Evolutionary conservation across 805 yeast genomes (phyloP).

Genomic region (Clavispora fructus): DNA sequence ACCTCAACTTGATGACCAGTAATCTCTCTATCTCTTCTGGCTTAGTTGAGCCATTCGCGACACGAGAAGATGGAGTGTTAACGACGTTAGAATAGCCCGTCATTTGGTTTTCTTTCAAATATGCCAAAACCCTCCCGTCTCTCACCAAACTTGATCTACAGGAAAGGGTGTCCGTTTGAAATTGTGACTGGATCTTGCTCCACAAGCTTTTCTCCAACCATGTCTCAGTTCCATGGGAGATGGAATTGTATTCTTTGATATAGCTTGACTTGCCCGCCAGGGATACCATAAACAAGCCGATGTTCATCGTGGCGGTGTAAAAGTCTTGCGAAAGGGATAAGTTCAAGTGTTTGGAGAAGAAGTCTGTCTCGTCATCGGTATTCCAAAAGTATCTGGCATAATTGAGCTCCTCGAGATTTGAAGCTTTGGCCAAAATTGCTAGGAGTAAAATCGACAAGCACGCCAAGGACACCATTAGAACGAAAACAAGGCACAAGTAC

Average conservation of each 20-base stretch:
- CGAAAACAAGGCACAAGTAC: slow-evolving; percentile 61
- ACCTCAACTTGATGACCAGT: slow-evolving; percentile 20
- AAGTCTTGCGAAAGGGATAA: slow-evolving; percentile 55
- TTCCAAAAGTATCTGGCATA: slow-evolving; percentile 28
- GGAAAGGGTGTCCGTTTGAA: background rate
- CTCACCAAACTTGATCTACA: background rate
- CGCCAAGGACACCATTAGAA: slow-evolving; percentile 43
- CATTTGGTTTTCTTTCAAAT: slow-evolving; percentile 7
- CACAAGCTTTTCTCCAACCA: slow-evolving; percentile 35
- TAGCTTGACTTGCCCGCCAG: slow-evolving; percentile 65
- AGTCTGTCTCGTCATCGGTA: slow-evolving; percentile 20
- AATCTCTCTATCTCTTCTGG: background rate
- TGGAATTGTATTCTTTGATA: slow-evolving; percentile 49
- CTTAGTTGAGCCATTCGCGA: slow-evolving; percentile 18
- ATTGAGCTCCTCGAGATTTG: slow-evolving; percentile 28
- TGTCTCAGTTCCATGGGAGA: slow-evolving; percentile 46
- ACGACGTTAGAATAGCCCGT: slow-evolving; percentile 30
- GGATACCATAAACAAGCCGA: slow-evolving; percentile 61
- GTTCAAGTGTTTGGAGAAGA: slow-evolving; percentile 25
- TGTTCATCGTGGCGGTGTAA: slow-evolving; percentile 52
- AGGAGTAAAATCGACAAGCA: slow-evolving; percentile 51
- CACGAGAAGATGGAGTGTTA: slow-evolving; percentile 20
- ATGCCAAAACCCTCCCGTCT: slow-evolving; percentile 4
- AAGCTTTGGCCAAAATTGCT: slow-evolving; percentile 57
- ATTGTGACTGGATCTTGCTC: slow-evolving; percentile 1